These are phyloP conservation scores for Ascocoryne sarcoides DNA, from an alignment of 2,329 filamentous ascomycete species.

Conservation along the genomic window DNA sequence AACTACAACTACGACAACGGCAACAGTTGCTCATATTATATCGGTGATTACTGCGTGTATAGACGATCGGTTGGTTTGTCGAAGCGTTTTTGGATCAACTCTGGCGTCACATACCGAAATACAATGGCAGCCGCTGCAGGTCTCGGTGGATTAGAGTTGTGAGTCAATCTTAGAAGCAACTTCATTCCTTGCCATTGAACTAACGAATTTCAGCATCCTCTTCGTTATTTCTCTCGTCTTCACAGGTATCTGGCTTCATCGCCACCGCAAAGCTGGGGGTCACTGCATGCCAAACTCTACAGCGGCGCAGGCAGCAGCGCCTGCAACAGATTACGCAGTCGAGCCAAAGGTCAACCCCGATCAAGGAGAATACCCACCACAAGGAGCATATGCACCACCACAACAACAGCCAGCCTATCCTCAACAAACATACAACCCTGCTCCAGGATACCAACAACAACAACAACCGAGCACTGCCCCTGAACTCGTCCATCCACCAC, in stretches of 20 bases:
- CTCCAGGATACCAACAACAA: not conserved
- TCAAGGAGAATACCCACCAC: not conserved
- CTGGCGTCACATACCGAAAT: constrained; percentile 11
- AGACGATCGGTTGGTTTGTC: constrained; percentile 5
- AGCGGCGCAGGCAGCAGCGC: not conserved
- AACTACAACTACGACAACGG: constrained; percentile 1
- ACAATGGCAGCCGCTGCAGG: constrained; percentile 13
- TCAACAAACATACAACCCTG: not conserved
- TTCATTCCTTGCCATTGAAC: not conserved
- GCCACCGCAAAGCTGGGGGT: constrained; percentile 13
- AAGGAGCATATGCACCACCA: not conserved
- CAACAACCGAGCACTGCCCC: no score
- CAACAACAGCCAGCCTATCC: not conserved
- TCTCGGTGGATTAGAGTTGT: constrained; percentile 17
- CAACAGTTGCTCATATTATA: constrained; percentile 3
- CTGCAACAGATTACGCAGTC: not conserved
- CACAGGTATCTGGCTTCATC: constrained; percentile 7
- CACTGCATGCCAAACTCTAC: constrained; percentile 8
- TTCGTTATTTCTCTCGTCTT: constrained; percentile 12
- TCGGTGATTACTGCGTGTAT: constrained; percentile 8
- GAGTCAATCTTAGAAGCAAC: constrained; percentile 3
- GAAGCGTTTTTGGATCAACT: constrained; percentile 4
- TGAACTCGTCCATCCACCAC: no score
- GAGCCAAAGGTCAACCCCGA: not conserved
- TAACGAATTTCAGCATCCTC: constrained; percentile 10